Conservation (phyloP, 306 rosid genomes). For the Ammopiptanthus mongolicus region DNA sequence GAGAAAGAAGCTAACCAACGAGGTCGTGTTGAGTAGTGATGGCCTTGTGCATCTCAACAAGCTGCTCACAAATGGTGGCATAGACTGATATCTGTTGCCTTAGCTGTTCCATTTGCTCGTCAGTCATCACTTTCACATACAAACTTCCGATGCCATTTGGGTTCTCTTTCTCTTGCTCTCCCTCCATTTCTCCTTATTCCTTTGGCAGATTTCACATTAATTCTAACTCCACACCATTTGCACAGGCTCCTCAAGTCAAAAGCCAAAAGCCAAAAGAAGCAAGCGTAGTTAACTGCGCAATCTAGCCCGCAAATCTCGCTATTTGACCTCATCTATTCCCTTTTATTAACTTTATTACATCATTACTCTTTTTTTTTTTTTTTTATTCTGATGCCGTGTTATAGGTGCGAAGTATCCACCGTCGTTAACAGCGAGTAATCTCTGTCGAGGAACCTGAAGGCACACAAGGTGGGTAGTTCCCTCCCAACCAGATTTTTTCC, state of each 20-base stretch:
- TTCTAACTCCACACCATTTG: neutral
- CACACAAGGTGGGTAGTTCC: too few species aligned
- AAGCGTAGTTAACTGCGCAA: neutral
- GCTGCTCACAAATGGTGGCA: constrained; percentile 60
- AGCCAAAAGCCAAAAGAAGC: neutral
- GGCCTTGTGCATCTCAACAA: constrained; percentile 65
- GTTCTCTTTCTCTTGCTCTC: constrained; percentile 2
- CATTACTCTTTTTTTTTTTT: neutral
- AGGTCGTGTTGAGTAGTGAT: constrained; percentile 57
- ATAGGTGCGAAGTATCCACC: too few species aligned
- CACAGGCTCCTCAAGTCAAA: neutral
- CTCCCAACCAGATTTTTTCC: too few species aligned
- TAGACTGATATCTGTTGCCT: constrained; percentile 65
- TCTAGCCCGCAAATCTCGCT: neutral
- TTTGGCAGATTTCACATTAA: neutral
- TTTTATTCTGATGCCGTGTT: too few species aligned
- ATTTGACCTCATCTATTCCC: neutral
- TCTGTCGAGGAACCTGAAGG: too few species aligned
- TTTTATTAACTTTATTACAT: neutral
- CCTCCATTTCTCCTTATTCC: constrained; percentile 8
- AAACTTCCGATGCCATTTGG: constrained; percentile 21
- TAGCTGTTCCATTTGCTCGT: constrained; percentile 67
- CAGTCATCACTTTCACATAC: constrained; percentile 63
- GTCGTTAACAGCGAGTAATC: too few species aligned
- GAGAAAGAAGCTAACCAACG: constrained; percentile 30